Percentiles rank a stretch among this genome's conserved stretches.
Conservation (phyloP, 257 asterid genomes). For the Nemophila menziesii region DNA sequence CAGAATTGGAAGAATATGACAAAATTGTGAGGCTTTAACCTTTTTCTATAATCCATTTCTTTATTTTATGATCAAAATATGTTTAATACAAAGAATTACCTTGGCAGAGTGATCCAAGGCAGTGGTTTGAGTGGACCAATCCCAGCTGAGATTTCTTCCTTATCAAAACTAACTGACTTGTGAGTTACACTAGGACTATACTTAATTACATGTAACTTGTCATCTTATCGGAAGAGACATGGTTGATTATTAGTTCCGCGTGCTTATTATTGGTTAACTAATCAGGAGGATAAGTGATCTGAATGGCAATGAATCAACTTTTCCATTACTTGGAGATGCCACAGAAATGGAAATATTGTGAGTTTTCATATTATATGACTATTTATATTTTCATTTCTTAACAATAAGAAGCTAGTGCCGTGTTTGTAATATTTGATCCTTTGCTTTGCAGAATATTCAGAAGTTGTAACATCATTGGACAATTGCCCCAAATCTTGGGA, state of each 20-base stretch:
- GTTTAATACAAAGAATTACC: conserved; percentile 4
- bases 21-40: conserved; percentile 31
- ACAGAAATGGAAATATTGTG: conserved; percentile 32
- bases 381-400: neutral
- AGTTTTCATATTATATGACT: too few species aligned
- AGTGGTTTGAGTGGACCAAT: conserved; percentile 65
- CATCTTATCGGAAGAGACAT: too few species aligned
- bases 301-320: conserved; percentile 41
- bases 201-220: neutral
- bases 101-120: conserved; percentile 45
- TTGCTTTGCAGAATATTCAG: conserved; percentile 43
- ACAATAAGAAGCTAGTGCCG: neutral
- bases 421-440: conserved; percentile 4
- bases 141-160: conserved; percentile 43
- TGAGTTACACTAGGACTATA: conserved; percentile 21
- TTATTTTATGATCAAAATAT: neutral
- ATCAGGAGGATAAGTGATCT: conserved; percentile 72
- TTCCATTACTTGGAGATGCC: conserved; percentile 30
- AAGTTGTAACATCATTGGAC: conserved; percentile 52
- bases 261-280: conserved; percentile 3
- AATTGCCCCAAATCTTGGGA: conserved; percentile 39
- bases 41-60: neutral
- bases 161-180: conserved; percentile 51
- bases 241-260: too few species aligned
- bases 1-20: conserved; percentile 37